A percentile compares a stretch with the other conserved stretches of the same genome.
Evolutionary conservation across 257 asterid species (phyloP).

Genomic region (Capsicum pubescens): DNA sequence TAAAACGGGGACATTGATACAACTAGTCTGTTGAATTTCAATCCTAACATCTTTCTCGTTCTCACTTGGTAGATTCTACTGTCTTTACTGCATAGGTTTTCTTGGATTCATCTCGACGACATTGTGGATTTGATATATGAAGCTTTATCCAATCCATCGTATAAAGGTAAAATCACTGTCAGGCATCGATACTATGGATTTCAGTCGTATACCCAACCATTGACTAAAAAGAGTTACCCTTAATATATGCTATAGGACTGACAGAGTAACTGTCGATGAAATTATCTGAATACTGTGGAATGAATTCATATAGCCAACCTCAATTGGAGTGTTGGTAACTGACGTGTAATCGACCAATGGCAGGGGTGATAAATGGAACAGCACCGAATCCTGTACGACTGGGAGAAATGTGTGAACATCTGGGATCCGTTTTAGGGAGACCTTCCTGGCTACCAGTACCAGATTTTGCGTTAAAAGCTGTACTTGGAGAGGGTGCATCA

Average conservation of each 20-base stretch:
- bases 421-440: conserved; percentile 83
- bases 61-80: conserved; percentile 15
- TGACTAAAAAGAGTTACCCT: not conserved
- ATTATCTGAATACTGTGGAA: not conserved
- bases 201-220: not conserved
- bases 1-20: too few species aligned
- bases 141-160: conserved; percentile 78
- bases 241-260: too few species aligned
- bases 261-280: not conserved
- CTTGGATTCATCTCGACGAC: conserved; percentile 97
- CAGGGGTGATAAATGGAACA: conserved; percentile 88
- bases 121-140: conserved; percentile 77
- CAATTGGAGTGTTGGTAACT: not conserved
- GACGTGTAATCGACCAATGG: not conserved
- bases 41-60: not conserved
- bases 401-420: conserved; percentile 79
- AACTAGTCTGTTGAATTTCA: too few species aligned
- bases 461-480: conserved; percentile 80
- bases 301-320: conserved; percentile 12
- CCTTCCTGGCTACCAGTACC: conserved; percentile 99
- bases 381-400: conserved; percentile 87
- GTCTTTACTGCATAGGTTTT: conserved; percentile 62
- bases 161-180: conserved; percentile 53
- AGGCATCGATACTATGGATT: not conserved
- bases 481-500: conserved; percentile 92